Evolutionary conservation across 2,329 filamentous ascomycete genomes (phyloP).

Genomic region (Aureobasidium musti): DNA sequence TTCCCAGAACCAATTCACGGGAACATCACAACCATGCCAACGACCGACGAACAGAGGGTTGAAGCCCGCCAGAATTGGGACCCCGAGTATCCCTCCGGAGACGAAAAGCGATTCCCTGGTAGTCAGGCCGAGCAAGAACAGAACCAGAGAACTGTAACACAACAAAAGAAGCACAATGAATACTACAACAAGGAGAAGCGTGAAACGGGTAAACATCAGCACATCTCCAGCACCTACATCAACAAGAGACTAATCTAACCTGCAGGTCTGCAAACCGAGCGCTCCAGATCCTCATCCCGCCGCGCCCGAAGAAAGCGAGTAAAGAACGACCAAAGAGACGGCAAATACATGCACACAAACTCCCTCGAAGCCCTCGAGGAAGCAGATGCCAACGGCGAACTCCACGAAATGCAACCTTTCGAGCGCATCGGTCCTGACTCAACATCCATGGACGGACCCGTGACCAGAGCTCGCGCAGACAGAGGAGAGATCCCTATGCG

Average conservation of each 20-base stretch:
- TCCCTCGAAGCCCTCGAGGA: conserved; percentile 54
- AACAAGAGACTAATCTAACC: conserved; percentile 27
- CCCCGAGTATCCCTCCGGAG: conserved; percentile 25
- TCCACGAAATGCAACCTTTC: conserved; percentile 54
- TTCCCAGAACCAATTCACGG: neutral
- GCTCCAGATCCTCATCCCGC: conserved; percentile 52
- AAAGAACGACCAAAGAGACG: conserved; percentile 48
- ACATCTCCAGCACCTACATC: conserved; percentile 35
- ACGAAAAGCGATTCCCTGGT: conserved; percentile 21
- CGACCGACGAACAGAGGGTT: conserved; percentile 19
- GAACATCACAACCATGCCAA: conserved; percentile 18
- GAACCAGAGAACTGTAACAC: conserved; percentile 46
- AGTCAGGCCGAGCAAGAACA: conserved; percentile 28
- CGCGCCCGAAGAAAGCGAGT: conserved; percentile 52
- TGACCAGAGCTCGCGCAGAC: conserved; percentile 56
- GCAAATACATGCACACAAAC: conserved; percentile 56
- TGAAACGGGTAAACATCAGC: conserved; percentile 40
- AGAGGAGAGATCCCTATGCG: conserved; percentile 59
- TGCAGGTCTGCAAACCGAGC: conserved; percentile 45
- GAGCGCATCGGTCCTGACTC: conserved; percentile 58
- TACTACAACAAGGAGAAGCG: conserved; percentile 41
- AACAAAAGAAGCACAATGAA: conserved; percentile 51
- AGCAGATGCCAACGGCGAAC: conserved; percentile 54
- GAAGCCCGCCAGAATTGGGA: conserved; percentile 22
- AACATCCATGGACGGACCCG: conserved; percentile 59